Percentiles rank a stretch among this genome's conserved stretches.
These are phyloP conservation scores for Wickerhamomyces canadensis DNA, from an alignment of 805 yeast genomes.

Conservation along the genomic window DNA sequence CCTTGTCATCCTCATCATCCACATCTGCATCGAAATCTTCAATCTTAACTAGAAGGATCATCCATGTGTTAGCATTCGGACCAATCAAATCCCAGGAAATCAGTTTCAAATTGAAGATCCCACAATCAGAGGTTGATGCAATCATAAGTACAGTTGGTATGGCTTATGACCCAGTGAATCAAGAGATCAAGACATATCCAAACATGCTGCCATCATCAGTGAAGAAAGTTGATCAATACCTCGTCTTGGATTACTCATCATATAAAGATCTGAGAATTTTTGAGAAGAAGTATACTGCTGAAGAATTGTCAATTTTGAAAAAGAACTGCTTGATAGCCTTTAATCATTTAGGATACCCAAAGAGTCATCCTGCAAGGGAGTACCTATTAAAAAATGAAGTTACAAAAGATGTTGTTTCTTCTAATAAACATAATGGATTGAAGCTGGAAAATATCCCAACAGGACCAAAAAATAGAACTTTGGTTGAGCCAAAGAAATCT, in stretches of 20 bases:
- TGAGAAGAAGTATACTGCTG: constrained; percentile 6
- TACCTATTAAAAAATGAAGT: constrained; percentile 2
- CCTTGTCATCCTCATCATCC: background rate
- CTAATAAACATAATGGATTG: background rate
- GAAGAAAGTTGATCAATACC: constrained; percentile 25
- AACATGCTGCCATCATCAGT: constrained; percentile 21
- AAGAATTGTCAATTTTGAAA: constrained; percentile 6
- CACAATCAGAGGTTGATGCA: constrained; percentile 23
- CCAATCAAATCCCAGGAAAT: constrained; percentile 34
- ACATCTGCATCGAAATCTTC: constrained; percentile 17
- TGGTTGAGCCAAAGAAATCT: background rate
- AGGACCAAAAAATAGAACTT: background rate
- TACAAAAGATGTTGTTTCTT: too few species aligned
- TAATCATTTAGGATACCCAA: constrained; percentile 14
- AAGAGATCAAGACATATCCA: constrained; percentile 27
- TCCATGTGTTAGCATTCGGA: constrained; percentile 44
- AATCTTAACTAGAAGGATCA: constrained; percentile 29
- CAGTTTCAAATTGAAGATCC: constrained; percentile 23
- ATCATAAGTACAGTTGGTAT: constrained; percentile 24
- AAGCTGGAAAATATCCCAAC: background rate
- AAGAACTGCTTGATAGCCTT: constrained; percentile 14
- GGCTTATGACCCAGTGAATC: constrained; percentile 24
- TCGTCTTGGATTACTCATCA: constrained; percentile 31
- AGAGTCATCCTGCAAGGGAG: constrained; percentile 14
- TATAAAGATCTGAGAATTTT: constrained; percentile 24